phyloP scores from a whole-genome alignment of 768 basidiomycete genomes.

The Trametes cubensis region DNA sequence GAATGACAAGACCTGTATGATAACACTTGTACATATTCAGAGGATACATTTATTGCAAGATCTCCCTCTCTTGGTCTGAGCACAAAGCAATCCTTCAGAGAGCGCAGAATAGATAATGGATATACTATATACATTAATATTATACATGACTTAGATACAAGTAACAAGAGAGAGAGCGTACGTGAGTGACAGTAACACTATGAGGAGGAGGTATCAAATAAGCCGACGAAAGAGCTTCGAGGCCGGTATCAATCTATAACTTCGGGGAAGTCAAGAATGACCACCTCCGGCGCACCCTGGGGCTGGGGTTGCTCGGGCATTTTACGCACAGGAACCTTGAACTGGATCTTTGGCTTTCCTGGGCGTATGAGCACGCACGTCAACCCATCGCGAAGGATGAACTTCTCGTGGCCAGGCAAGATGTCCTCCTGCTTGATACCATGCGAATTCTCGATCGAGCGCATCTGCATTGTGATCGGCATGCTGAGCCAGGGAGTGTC shows the following conservation, averaged over 20 bases:
- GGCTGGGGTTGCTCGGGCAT: not conserved
- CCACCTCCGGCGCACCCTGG: not conserved
- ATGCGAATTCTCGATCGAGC: not conserved
- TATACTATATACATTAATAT: too few relatives aligned
- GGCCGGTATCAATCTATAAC: not conserved
- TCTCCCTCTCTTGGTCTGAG: too few relatives aligned
- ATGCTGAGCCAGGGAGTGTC: not conserved
- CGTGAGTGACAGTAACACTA: too few relatives aligned
- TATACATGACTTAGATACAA: too few relatives aligned
- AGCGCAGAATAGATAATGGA: too few relatives aligned
- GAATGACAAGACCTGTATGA: too few relatives aligned
- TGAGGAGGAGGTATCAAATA: too few relatives aligned
- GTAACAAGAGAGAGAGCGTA: too few relatives aligned
- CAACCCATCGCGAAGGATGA: conserved; percentile 1
- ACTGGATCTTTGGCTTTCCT: not conserved
- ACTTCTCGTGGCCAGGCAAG: not conserved
- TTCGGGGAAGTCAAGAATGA: not conserved
- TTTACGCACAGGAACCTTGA: not conserved
- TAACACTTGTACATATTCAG: too few relatives aligned
- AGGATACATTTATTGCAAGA: too few relatives aligned
- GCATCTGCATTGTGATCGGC: not conserved
- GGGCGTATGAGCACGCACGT: not conserved
- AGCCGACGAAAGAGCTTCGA: too few relatives aligned
- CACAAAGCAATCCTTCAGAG: too few relatives aligned
- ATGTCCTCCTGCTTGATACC: not conserved